These are phyloP conservation scores for Vitis cinerea DNA, from an alignment of 164 flowering plant genomes.

Conservation along the genomic window DNA sequence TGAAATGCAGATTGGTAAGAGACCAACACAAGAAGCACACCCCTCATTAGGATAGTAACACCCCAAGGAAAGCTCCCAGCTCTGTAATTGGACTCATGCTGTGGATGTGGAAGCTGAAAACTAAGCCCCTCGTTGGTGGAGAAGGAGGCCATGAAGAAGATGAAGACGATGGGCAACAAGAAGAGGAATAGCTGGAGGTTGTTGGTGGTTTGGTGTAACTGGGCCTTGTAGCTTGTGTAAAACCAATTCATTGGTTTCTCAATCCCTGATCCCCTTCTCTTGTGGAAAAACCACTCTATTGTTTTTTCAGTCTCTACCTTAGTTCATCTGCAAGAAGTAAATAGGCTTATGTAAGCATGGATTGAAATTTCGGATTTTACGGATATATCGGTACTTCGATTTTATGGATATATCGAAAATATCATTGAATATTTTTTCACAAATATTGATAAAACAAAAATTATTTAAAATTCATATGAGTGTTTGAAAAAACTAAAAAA, in stretches of 20 bases:
- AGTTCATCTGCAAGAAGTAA: background rate
- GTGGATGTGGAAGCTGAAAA: constrained; percentile 10
- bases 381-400: background rate
- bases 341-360: no score
- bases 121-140: constrained; percentile 16
- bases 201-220: constrained; percentile 22
- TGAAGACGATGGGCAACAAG: constrained; percentile 41
- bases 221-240: constrained; percentile 36
- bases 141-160: constrained; percentile 28
- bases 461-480: no score
- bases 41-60: constrained; percentile 43
- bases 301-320: constrained; percentile 2
- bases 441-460: no score
- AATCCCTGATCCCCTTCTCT: constrained; percentile 47
- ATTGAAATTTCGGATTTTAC: background rate
- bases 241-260: no score
- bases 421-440: no score
- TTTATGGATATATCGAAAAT: no score
- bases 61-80: constrained; percentile 59
- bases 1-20: constrained; percentile 62
- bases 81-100: constrained; percentile 11
- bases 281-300: constrained; percentile 47
- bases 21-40: constrained; percentile 48
- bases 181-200: constrained; percentile 43
- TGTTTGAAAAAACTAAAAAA: no score